Evolutionary conservation across 2,329 filamentous ascomycete genomes (phyloP).

Genomic region (Fusarium pilosicola): DNA sequence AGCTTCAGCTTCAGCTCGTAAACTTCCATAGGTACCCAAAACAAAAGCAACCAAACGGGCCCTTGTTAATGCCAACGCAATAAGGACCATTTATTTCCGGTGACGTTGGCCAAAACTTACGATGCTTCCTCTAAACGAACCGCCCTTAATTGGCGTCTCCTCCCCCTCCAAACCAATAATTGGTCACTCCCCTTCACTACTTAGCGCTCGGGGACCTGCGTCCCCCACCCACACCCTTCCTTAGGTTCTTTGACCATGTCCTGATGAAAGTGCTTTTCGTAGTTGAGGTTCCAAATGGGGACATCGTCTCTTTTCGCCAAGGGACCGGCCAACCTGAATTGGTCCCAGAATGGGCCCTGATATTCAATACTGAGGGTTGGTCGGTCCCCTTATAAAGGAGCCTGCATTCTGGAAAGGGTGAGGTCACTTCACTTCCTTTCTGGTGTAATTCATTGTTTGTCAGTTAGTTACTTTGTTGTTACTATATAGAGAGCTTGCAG

Average conservation of each 20-base stretch:
- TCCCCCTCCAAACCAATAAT: slow-evolving; percentile 19
- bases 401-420: slow-evolving; percentile 7
- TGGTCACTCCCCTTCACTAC: slow-evolving; percentile 16
- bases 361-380: slow-evolving; percentile 33
- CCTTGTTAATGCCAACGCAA: not conserved
- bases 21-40: not conserved
- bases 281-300: slow-evolving; percentile 7
- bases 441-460: slow-evolving; percentile 1
- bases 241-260: not conserved
- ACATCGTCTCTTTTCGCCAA: slow-evolving; percentile 25
- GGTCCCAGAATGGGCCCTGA: slow-evolving; percentile 8
- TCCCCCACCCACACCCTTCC: slow-evolving; percentile 14
- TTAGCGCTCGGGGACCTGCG: slow-evolving; percentile 24
- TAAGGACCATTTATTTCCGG: not conserved
- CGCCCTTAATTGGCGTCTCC: slow-evolving; percentile 24
- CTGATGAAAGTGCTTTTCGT: slow-evolving; percentile 16
- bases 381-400: slow-evolving; percentile 33
- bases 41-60: not conserved
- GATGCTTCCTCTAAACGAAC: slow-evolving; percentile 6
- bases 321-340: slow-evolving; percentile 6
- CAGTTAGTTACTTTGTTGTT: slow-evolving; percentile 1
- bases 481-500: slow-evolving; percentile 33
- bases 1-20: not conserved
- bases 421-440: slow-evolving; percentile 1
- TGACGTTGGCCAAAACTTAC: not conserved